Base-by-base conservation (phyloP, 2,329 filamentous ascomycete species). In the Coccinonectria pachysandricola region DNA sequence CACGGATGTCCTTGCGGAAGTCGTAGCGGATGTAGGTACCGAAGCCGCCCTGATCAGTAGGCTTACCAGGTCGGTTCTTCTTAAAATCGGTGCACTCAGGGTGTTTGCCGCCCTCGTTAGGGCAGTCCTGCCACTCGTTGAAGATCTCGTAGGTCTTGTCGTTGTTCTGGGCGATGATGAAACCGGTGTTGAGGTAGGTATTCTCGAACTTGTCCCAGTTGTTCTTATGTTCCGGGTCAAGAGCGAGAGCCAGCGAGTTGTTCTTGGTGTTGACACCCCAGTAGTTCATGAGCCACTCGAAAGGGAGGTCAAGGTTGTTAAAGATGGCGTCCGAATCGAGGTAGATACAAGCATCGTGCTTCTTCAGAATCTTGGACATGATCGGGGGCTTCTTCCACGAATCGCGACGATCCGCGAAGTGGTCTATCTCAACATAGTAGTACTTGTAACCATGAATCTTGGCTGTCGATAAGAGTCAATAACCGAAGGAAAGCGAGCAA, bases 81-180 rank as follows among this genome's bases (percentile, higher is more conserved):
- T 53, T 51, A 40, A 57, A 59, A 27, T 58, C 47, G 25, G 45
- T 40, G 39, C 59, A 62, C 10, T 54, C 49, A 22, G 55, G 52
- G 32, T 49, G 50, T 34, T 49, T 53, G 36, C 52, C 52, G 22
- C 46, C 41, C 7, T 61, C 57, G 21, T 57, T 46, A 14, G 59
- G 50, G 36, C 59, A 63, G 24, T 45, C 46, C 17, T 53, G 50
- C 65, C 65, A 69, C 22, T 60, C 62, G 32, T 61, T 55, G 19
- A 69, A 50, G 18, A 70, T 64, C 16, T 61, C 52, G 35, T 58
- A 57, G 1, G 62, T 64, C 35, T 56, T 57, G 10, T 54, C 44
- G 38, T 63, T 63, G 45, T 66, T 65, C 48, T 69, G 65, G 4
- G 64, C 57, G 19, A 69, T 49, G 44, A 69, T 65, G 52, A 69